These are phyloP conservation scores for Paspalum notatum DNA, from an alignment of 176 grass and related monocot species.

Conservation along the genomic window DNA sequence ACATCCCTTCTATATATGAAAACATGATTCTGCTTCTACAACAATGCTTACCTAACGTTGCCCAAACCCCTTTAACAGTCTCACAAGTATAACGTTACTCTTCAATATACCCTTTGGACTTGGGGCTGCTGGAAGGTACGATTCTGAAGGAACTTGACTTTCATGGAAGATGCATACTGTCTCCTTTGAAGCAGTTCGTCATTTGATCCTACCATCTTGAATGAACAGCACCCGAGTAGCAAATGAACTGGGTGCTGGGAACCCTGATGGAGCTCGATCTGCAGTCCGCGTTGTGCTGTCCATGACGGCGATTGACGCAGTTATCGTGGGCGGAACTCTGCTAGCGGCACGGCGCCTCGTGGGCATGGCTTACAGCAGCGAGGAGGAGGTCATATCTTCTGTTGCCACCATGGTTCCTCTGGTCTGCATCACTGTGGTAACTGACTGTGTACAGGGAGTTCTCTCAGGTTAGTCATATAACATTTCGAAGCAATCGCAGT, in stretches of 20 bases:
- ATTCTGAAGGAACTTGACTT: not conserved
- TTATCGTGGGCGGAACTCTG: conserved; percentile 54
- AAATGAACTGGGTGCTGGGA: conserved; percentile 86
- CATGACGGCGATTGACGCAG: conserved; percentile 57
- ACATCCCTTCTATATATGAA: not conserved
- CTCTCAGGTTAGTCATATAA: conserved; percentile 61
- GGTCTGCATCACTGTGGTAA: conserved; percentile 69
- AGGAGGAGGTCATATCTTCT: conserved; percentile 63
- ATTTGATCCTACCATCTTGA: not conserved
- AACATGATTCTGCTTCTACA: not conserved
- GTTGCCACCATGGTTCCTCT: conserved; percentile 64
- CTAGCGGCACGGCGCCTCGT: conserved; percentile 54
- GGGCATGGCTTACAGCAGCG: conserved; percentile 84
- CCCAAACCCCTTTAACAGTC: conserved; percentile 45
- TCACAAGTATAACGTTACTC: conserved; percentile 66
- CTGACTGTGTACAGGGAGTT: conserved; percentile 67
- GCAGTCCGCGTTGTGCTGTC: conserved; percentile 66
- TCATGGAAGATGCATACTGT: conserved; percentile 1
- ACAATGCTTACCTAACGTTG: not conserved
- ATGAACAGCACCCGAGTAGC: conserved; percentile 78
- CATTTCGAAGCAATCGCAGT: not conserved
- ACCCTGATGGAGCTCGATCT: conserved; percentile 71
- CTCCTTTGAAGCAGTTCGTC: not conserved
- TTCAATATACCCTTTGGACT: conserved; percentile 71
- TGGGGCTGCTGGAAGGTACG: conserved; percentile 81